A percentile compares a stretch with the other conserved stretches of the same genome.
Conservation (phyloP, 441 rosid species). For the Erodium texanum region DNA sequence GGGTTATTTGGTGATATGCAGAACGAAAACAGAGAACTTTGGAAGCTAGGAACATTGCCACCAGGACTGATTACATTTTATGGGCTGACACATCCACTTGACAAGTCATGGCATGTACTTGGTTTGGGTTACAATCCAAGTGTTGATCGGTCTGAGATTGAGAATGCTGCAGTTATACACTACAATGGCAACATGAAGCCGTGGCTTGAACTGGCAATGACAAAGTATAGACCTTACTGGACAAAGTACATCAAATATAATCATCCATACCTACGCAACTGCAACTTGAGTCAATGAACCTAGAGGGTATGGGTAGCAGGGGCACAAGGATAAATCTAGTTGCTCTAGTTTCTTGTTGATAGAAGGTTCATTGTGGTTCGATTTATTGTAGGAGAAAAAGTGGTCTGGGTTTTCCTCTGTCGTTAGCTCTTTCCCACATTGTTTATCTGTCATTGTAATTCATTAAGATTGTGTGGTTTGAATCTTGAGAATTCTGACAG, state of each 20-base stretch:
- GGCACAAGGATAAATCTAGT: not conserved
- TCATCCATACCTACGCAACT: slow-evolving; percentile 70
- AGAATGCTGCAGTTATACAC: slow-evolving; percentile 75
- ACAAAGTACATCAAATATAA: slow-evolving; percentile 74
- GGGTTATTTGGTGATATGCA: slow-evolving; percentile 20
- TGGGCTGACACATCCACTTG: slow-evolving; percentile 64
- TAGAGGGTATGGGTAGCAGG: not conserved
- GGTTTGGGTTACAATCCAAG: slow-evolving; percentile 77
- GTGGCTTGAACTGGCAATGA: slow-evolving; percentile 90
- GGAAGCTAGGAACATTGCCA: slow-evolving; percentile 68
- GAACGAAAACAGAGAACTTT: slow-evolving; percentile 57
- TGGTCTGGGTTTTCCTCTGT: slow-evolving; percentile 23
- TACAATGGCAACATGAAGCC: slow-evolving; percentile 94
- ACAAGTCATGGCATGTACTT: slow-evolving; percentile 83
- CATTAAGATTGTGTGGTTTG: slow-evolving; percentile 21
- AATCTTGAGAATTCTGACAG: not conserved
- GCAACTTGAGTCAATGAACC: slow-evolving; percentile 61
- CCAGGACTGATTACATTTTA: slow-evolving; percentile 81
- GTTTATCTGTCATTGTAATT: slow-evolving; percentile 33
- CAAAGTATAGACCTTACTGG: slow-evolving; percentile 75
- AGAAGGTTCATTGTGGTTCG: slow-evolving; percentile 12
- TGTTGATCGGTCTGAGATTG: slow-evolving; percentile 71
- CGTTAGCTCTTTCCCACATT: slow-evolving; percentile 25
- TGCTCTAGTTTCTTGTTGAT: not conserved
- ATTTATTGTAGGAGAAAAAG: slow-evolving; percentile 13